Evolutionary conservation across 345 rosid genomes (phyloP), one percentile per base, ranked within the genome.

Genomic region (Eutrema yunnanense): DNA sequence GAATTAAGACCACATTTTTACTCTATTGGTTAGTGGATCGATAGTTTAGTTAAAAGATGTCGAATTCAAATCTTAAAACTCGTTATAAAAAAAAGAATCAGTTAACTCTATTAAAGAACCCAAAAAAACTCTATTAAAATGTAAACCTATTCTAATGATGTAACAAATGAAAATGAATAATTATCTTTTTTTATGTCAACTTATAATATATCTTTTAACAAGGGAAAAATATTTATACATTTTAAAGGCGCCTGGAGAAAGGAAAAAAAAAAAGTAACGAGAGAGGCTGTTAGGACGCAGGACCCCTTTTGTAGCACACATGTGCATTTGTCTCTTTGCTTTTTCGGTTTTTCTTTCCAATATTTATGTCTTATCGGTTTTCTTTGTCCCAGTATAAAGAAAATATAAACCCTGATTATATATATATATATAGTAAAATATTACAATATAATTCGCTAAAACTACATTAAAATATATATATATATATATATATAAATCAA

Each of bases 241-340:
- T 55, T 19, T 26, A 5, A 56, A 44, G 14, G n/a, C 10, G 26
- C 13, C 53, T 56, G 46, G 1, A 10, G 3, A 14, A 13, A 16
- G 0, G 16, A 30, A 40, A 2, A 40, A 4, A 14, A 52, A 33
- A 36, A 59, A 46, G 37, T 46, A 69, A 58, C 43, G 34, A 71
- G 61, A 71, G 68, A 16, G 16, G 61, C 41, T 48, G 12, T 38
- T 22, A 62, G 11, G 55, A 63, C 46, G 32, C 67, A 63, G 49
- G 41, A 64, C 41, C 55, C 22, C 14, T 37, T 46, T 47, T 56
- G 27, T 73, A 16, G 16, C 16, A 16, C 16, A 16, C 16, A 16
- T 16, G 16, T 16, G 78, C 72, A 11, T 59, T 58, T 73, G 72
- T 66, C 78, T 58, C 52, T 73, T 66, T 58, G 61, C 46, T 57